phyloP scores from a whole-genome alignment of 768 basidiomycete species.

The Rhizopogon salebrosus region DNA sequence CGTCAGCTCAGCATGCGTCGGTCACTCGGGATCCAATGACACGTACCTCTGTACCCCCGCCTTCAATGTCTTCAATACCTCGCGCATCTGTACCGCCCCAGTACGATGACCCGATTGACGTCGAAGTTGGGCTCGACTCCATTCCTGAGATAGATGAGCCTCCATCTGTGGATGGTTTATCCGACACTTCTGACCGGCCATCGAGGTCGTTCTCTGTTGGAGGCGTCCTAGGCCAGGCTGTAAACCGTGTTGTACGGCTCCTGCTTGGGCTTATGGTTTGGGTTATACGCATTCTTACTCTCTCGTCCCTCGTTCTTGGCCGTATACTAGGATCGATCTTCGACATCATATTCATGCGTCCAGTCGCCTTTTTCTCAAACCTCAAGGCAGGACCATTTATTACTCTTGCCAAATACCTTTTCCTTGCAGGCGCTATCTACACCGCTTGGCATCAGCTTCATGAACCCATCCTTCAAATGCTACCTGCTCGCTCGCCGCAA shows the following conservation, averaged over 20 bases:
- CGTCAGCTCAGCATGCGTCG: slow-evolving; percentile 27
- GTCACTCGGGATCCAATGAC: slow-evolving; percentile 28
- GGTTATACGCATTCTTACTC: slow-evolving; percentile 24
- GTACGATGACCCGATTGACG: slow-evolving; percentile 28
- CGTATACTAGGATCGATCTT: slow-evolving; percentile 44
- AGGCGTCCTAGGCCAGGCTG: slow-evolving; percentile 38
- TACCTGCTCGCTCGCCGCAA: slow-evolving; percentile 29
- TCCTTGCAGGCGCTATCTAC: slow-evolving; percentile 39
- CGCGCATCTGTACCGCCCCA: slow-evolving; percentile 40
- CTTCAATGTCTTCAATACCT: slow-evolving; percentile 29
- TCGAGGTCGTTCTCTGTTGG: slow-evolving; percentile 39
- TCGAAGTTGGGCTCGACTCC: slow-evolving; percentile 51
- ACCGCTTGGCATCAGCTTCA: slow-evolving; percentile 40
- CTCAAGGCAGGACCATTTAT: slow-evolving; percentile 28
- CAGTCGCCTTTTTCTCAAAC: slow-evolving; percentile 34
- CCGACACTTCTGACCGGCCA: slow-evolving; percentile 16
- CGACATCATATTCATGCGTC: slow-evolving; percentile 46
- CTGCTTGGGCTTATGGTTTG: slow-evolving; percentile 20
- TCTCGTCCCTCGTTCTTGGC: slow-evolving; percentile 39
- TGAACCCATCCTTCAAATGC: slow-evolving; percentile 26
- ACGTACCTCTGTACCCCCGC: slow-evolving; percentile 34
- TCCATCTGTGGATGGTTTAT: slow-evolving; percentile 21
- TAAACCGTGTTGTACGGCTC: slow-evolving; percentile 32
- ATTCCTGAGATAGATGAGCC: slow-evolving; percentile 65
- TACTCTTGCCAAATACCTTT: slow-evolving; percentile 34